Evolutionary conservation across 1,139 yeast species (phyloP).

Genomic region (Yamadazyma triangularis): DNA sequence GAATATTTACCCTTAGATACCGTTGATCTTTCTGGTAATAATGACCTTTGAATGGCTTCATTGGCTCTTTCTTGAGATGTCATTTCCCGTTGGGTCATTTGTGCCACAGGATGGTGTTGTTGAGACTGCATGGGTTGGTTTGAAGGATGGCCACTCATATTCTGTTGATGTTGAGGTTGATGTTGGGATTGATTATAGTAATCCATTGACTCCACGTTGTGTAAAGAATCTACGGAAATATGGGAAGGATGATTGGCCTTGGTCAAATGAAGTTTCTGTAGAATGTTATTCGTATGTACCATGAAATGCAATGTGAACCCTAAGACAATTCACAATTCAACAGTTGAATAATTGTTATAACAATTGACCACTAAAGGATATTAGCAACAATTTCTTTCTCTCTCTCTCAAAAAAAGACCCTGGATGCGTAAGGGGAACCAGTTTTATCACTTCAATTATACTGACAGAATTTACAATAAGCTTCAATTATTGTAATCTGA

Average conservation of each 20-base stretch:
- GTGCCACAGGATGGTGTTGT: background rate
- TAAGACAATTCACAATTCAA: no score
- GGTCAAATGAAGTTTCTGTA: slow-evolving; percentile 23
- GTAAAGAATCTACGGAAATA: slow-evolving; percentile 12
- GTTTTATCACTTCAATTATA: no score
- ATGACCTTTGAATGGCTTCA: slow-evolving; percentile 28
- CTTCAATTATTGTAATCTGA: no score
- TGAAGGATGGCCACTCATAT: no score
- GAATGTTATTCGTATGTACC: slow-evolving; percentile 14
- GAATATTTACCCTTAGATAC: slow-evolving; percentile 85
- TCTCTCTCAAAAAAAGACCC: no score
- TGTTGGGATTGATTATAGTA: slow-evolving; percentile 9
- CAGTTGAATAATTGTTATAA: no score
- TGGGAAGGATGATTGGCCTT: slow-evolving; percentile 10
- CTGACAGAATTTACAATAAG: no score
- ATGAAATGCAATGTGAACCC: slow-evolving; percentile 4
- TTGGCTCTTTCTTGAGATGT: slow-evolving; percentile 11
- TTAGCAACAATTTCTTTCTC: no score
- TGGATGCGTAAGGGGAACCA: no score
- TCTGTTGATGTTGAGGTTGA: slow-evolving; percentile 4
- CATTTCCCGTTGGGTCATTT: background rate
- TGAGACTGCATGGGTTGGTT: no score
- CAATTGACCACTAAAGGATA: no score
- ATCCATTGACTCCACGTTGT: slow-evolving; percentile 20
- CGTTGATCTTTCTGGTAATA: slow-evolving; percentile 36